phyloP scores from a whole-genome alignment of 192 early-diverging fungal species.

The Chytriomyces confervae region DNA sequence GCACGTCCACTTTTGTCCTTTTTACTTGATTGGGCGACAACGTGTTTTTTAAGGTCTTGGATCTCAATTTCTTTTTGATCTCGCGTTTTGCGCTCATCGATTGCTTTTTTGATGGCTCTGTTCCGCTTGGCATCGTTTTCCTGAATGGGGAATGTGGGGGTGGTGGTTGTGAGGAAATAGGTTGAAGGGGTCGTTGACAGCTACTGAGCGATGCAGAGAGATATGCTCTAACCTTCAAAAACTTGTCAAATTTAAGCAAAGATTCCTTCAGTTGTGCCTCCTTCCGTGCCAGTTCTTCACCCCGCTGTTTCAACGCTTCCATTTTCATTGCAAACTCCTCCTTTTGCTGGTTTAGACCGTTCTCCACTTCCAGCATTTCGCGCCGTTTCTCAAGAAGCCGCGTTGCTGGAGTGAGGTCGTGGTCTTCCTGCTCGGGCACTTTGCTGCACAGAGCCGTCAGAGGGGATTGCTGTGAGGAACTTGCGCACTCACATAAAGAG shows the following conservation, averaged over 20 bases:
- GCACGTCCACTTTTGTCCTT: slow-evolving; percentile 33
- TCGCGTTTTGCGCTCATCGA: slow-evolving; percentile 61
- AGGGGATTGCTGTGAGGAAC: background rate
- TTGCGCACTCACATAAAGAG: slow-evolving; percentile 51
- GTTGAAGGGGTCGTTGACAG: background rate
- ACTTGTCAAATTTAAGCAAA: slow-evolving; percentile 70
- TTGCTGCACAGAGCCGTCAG: slow-evolving; percentile 39
- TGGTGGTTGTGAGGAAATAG: background rate
- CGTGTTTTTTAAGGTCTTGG: slow-evolving; percentile 34
- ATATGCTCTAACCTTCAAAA: slow-evolving; percentile 55
- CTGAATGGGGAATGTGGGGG: slow-evolving; percentile 26
- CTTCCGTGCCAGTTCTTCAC: slow-evolving; percentile 65
- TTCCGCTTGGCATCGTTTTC: slow-evolving; percentile 72
- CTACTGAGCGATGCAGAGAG: background rate
- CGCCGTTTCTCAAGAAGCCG: slow-evolving; percentile 63
- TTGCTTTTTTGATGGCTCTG: slow-evolving; percentile 65
- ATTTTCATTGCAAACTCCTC: slow-evolving; percentile 72
- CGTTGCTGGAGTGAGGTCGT: slow-evolving; percentile 68
- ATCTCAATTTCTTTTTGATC: slow-evolving; percentile 65
- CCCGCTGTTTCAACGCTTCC: slow-evolving; percentile 59
- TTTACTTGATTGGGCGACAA: slow-evolving; percentile 23
- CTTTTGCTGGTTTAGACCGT: slow-evolving; percentile 63
- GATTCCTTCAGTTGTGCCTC: slow-evolving; percentile 61
- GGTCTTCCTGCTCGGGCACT: slow-evolving; percentile 63
- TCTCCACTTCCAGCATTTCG: slow-evolving; percentile 72